Evolutionary conservation across 176 grass and related monocot species (phyloP), one percentile per base, ranked within the genome.

Genomic region (Lolium multiflorum): DNA sequence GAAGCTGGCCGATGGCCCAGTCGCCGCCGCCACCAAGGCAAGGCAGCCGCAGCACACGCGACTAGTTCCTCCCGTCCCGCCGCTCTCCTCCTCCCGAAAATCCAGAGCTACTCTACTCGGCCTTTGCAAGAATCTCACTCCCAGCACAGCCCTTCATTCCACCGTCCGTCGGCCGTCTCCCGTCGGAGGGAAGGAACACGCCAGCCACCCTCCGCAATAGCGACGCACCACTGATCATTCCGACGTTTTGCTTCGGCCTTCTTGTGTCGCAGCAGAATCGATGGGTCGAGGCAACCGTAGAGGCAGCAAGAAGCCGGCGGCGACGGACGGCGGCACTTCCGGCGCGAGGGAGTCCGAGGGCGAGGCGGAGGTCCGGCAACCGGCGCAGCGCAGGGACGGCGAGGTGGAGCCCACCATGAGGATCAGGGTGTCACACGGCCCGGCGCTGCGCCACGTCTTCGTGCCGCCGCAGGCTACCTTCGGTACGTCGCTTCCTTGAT

Each of bases 391-490:
- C 78, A 92, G 91, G 74, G 90, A 89, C 82, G 91, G 87, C 76
- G 88, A 83, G 12, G 86, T 71, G 44, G 84, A 47, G 7, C 87
- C 84, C 38, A 82, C 86, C 37, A 26, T 98, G 88, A 95, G 91
- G 88, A 72, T 98, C 80, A 93, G 70, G 90, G 91, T 98, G 74
- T 86, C 89, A 14, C 74, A 90, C 63, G 96, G 91, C 63, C 89
- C 91, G 74, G 84, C 44, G 84, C 82, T 89, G 59, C 90, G 88
- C 60, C 93, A 95, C 60, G 77, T 95, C 77, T 8, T 59, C 66
- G 88, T 94, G 74, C 93, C 86, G 17, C 50, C 93, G 59, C 93
- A 95, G 78, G 90, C 93, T 49, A 92, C 96, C 72, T 94, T 98
- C 79, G 96, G 96, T 98, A 88, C 37, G 16, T 17, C 18, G 39